A percentile compares a stretch with the other conserved stretches of the same genome.
phyloP scores from a whole-genome alignment of 371 early-diverging fungal species.

The Apophysomyces elegans region DNA sequence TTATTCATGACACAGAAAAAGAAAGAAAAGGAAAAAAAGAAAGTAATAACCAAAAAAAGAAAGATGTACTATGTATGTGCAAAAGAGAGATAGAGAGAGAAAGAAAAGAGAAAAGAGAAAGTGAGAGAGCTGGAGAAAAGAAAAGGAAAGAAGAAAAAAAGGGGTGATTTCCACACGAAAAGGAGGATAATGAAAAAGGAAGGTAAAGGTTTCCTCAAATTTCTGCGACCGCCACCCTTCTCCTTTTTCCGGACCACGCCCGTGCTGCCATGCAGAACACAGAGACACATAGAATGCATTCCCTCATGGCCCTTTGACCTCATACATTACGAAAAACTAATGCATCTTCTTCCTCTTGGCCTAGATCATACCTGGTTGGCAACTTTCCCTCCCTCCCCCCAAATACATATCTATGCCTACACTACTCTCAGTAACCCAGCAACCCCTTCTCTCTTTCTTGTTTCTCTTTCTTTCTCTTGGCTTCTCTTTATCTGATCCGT shows the following conservation, averaged over 20 bases:
- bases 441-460: not conserved
- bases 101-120: too few relatives aligned
- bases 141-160: conserved; percentile 6
- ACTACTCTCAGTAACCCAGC: too few relatives aligned
- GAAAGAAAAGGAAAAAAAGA: conserved; percentile 13
- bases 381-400: not conserved
- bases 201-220: not conserved
- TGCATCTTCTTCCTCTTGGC: too few relatives aligned
- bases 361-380: too few relatives aligned
- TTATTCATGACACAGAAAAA: conserved; percentile 6
- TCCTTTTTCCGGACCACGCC: conserved; percentile 32
- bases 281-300: too few relatives aligned
- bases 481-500: conserved; percentile 1
- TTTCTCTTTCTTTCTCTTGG: not conserved
- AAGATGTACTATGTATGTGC: not conserved
- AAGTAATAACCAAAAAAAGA: conserved; percentile 1
- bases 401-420: too few relatives aligned
- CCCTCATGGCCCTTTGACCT: too few relatives aligned
- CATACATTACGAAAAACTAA: too few relatives aligned
- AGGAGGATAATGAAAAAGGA: conserved; percentile 7
- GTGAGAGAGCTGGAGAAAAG: not conserved
- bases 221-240: conserved; percentile 20
- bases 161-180: conserved; percentile 7
- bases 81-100: not conserved
- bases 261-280: conserved; percentile 18